These are phyloP conservation scores for Plasmodium inui DNA, from an alignment of 169 alveolate genomes.

Conservation along the genomic window DNA sequence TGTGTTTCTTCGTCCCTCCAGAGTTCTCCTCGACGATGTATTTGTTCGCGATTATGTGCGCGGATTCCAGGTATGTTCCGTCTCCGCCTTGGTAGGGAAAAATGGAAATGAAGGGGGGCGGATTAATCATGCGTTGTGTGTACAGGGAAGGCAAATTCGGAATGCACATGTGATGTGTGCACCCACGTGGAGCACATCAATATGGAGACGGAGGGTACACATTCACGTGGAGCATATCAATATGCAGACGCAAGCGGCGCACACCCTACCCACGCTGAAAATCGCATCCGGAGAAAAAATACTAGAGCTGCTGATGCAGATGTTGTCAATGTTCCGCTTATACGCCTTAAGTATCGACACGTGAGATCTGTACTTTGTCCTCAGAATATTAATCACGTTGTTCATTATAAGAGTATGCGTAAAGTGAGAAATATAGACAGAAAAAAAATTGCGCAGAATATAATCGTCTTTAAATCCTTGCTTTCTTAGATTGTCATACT, in stretches of 20 bases:
- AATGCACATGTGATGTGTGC: neutral
- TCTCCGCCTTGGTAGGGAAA: conserved; percentile 41
- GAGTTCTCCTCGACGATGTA: conserved; percentile 27
- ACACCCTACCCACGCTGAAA: conserved; percentile 54
- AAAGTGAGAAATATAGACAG: conserved; percentile 53
- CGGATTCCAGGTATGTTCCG: conserved; percentile 65
- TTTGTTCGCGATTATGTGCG: conserved; percentile 61
- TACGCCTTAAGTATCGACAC: conserved; percentile 53
- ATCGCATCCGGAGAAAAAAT: conserved; percentile 67
- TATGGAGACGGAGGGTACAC: too few relatives aligned
- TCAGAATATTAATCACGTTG: conserved; percentile 32
- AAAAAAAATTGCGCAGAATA: conserved; percentile 32
- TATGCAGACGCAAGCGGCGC: too few relatives aligned
- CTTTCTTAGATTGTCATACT: conserved; percentile 48
- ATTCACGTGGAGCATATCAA: too few relatives aligned
- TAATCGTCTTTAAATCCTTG: conserved; percentile 63
- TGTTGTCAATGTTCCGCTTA: conserved; percentile 50
- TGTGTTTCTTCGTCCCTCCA: conserved; percentile 7
- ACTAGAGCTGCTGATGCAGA: conserved; percentile 53
- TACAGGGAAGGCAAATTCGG: neutral
- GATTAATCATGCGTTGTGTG: neutral
- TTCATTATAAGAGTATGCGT: conserved; percentile 71
- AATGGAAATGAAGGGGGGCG: neutral
- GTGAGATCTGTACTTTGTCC: conserved; percentile 32
- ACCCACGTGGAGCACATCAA: neutral